A percentile compares a stretch with the other conserved stretches of the same genome.
Conservation (phyloP, 306 rosid species). For the Biancaea sappan region DNA sequence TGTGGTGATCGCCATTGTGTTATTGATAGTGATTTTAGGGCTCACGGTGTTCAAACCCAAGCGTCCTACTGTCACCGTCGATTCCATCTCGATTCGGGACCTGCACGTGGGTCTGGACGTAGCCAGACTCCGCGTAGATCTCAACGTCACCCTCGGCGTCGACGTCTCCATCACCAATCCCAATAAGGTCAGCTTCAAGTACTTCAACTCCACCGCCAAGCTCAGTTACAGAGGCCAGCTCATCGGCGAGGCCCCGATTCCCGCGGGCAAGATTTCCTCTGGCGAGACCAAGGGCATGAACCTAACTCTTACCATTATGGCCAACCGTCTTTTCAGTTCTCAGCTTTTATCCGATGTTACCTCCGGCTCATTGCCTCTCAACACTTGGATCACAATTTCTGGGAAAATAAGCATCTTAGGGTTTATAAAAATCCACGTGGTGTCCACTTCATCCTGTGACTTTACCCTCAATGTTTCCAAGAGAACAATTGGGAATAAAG, state of each 20-base stretch:
- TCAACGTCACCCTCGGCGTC: slow-evolving; percentile 54
- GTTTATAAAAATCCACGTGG: slow-evolving; percentile 43
- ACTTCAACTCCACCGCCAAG: slow-evolving; percentile 38
- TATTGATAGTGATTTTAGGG: slow-evolving; percentile 41
- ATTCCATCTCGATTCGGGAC: slow-evolving; percentile 38
- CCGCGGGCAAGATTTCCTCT: slow-evolving; percentile 37
- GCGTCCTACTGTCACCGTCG: slow-evolving; percentile 25
- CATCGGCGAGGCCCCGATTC: slow-evolving; percentile 60
- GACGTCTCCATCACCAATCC: slow-evolving; percentile 51
- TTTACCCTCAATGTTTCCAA: slow-evolving; percentile 32
- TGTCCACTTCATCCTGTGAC: slow-evolving; percentile 56
- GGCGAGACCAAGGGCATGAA: slow-evolving; percentile 41
- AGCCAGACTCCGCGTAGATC: background rate
- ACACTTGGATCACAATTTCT: slow-evolving; percentile 30
- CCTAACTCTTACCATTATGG: slow-evolving; percentile 57
- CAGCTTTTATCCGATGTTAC: slow-evolving; percentile 37
- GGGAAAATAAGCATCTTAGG: slow-evolving; percentile 54
- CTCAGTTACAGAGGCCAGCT: slow-evolving; percentile 59
- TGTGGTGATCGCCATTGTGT: background rate
- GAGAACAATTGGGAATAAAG: slow-evolving; percentile 20
- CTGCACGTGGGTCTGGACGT: slow-evolving; percentile 33
- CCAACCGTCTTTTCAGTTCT: slow-evolving; percentile 47
- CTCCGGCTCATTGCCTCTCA: slow-evolving; percentile 51
- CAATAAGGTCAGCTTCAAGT: slow-evolving; percentile 55
- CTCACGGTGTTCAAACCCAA: slow-evolving; percentile 60